Evolutionary conservation across 148 eudicot species (phyloP), one percentile per base, ranked within the genome.

Genomic region (Rhododendron henanense): DNA sequence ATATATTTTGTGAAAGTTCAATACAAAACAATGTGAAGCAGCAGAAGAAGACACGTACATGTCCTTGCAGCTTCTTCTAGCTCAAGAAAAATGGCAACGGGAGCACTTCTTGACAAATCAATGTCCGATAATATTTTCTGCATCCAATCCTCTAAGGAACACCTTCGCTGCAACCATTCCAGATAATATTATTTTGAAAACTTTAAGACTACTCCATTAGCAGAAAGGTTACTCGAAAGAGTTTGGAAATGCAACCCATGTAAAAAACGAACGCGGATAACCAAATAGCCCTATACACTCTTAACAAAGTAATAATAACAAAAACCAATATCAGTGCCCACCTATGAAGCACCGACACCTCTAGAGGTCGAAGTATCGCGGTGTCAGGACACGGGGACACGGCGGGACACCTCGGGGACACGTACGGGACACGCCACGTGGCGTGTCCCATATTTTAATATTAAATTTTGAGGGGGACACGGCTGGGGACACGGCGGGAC

Each of bases 21-120:
- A 69, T 45, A n/a, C 14, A 28, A 77, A 75, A 28, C 5, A 65
- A 76, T 13, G 47, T 19, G 10, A 79, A 79, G 65, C 78, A 80
- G 85, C 65, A 83, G 85, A 35, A 84, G 80, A 65, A 83, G 87
- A 85, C 88, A 93, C 99, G 47, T 91, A 97, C 99, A 92, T 90
- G 96, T 90, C 89, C 96, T 93, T 81, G 93, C 98, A 86, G 99
- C 98, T 84, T 96, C 99, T 97, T 97, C 99, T 86, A 97, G 89
- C 89, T 97, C 99, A 51, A 97, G 90, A 87, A 95, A 97, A 15
- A 93, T 92, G 81, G 99, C 99, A 84, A 94, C 95, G 79, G 89
- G 93, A 82, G 91, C 92, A 91, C 94, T 94, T 87, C 99, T 92
- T 83, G 99, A 95, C 81, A 95, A 81, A 84, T 93, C 94, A 85